These are phyloP conservation scores for Talaromyces islandicus DNA, from an alignment of 2,329 filamentous ascomycete genomes.

Conservation along the genomic window DNA sequence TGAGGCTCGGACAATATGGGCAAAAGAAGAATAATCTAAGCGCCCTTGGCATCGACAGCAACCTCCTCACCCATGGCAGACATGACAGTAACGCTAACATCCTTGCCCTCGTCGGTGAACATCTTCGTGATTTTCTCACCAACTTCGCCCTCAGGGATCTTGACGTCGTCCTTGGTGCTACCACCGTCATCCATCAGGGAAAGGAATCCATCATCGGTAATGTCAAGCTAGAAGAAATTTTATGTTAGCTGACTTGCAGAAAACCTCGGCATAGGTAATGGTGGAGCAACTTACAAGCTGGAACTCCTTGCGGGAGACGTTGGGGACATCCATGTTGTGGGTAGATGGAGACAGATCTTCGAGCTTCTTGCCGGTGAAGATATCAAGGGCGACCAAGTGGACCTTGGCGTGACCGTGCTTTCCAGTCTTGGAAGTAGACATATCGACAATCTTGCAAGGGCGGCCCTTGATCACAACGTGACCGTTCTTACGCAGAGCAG, in stretches of 20 bases:
- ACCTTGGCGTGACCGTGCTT: slow-evolving; percentile 99
- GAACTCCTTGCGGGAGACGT: slow-evolving; percentile 85
- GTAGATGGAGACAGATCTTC: slow-evolving; percentile 98
- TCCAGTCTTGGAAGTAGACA: slow-evolving; percentile 99
- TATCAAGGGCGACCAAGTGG: slow-evolving; percentile 94
- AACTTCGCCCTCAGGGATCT: slow-evolving; percentile 81
- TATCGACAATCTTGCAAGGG: slow-evolving; percentile 99
- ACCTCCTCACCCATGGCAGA: slow-evolving; percentile 94
- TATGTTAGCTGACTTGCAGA: background rate
- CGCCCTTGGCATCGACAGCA: slow-evolving; percentile 64
- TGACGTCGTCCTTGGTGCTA: slow-evolving; percentile 89
- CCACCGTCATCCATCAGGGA: slow-evolving; percentile 87
- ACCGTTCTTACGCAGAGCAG: slow-evolving; percentile 98
- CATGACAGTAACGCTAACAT: slow-evolving; percentile 86
- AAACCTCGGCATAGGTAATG: background rate
- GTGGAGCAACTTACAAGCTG: slow-evolving; percentile 67
- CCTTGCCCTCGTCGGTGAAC: slow-evolving; percentile 79
- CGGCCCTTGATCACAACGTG: slow-evolving; percentile 97
- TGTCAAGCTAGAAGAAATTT: slow-evolving; percentile 65
- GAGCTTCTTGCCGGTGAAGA: slow-evolving; percentile 99
- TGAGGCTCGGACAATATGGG: background rate
- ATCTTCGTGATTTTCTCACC: slow-evolving; percentile 79
- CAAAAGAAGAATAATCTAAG: slow-evolving; percentile 3
- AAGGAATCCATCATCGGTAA: slow-evolving; percentile 86
- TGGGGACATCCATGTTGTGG: slow-evolving; percentile 80